Evolutionary conservation across 2,329 filamentous ascomycete genomes (phyloP).

Genomic region (Fusarium buxicola): DNA sequence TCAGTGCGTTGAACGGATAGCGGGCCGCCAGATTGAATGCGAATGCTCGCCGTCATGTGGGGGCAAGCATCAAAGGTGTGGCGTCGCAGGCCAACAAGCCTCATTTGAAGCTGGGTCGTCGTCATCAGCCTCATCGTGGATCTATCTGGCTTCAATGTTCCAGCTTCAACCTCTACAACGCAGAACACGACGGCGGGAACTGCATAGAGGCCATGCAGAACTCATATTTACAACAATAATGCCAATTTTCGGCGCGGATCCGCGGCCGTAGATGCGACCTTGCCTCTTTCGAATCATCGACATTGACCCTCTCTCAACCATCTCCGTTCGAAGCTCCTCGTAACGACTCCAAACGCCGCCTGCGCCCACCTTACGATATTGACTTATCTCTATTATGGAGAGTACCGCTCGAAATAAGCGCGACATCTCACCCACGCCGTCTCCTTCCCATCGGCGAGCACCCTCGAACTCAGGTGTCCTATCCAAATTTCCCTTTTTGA

Average conservation of each 20-base stretch:
- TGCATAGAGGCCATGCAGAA: conserved; percentile 14
- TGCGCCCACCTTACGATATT: background rate
- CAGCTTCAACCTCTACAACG: background rate
- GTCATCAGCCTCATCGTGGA: conserved; percentile 26
- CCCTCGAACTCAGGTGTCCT: conserved; percentile 73
- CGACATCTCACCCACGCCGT: conserved; percentile 29
- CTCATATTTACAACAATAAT: background rate
- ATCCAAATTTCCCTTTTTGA: conserved; percentile 77
- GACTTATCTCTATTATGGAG: conserved; percentile 32
- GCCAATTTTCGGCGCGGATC: conserved; percentile 9
- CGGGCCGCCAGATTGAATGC: background rate
- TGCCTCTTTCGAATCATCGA: background rate
- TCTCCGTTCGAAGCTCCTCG: conserved; percentile 10
- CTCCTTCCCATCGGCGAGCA: conserved; percentile 55
- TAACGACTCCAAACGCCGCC: background rate
- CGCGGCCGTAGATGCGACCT: conserved; percentile 15
- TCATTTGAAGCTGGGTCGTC: conserved; percentile 16
- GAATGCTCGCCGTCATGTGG: too few relatives aligned
- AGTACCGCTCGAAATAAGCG: conserved; percentile 7
- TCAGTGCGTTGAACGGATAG: conserved; percentile 13
- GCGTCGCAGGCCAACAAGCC: conserved; percentile 17
- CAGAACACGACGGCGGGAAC: background rate
- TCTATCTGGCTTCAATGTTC: conserved; percentile 27
- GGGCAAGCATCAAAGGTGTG: too few relatives aligned
- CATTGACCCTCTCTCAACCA: background rate